These are phyloP conservation scores for Aureobasidium leucospermi DNA, from an alignment of 2,329 filamentous ascomycete species.

Conservation along the genomic window DNA sequence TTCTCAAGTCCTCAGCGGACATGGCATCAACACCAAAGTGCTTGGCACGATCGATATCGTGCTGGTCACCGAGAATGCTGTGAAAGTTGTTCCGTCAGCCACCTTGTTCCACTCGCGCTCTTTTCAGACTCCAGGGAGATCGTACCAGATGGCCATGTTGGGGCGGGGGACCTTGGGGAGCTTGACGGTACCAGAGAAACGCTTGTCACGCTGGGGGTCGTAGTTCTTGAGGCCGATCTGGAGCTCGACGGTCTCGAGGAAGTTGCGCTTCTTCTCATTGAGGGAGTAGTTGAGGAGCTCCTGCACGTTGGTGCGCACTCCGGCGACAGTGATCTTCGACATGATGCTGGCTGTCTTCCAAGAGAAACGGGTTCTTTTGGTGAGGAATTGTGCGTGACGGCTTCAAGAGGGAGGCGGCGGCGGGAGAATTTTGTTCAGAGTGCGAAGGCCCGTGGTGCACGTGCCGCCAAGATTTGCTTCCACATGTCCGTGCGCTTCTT, in stretches of 20 bases:
- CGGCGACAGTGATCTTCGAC: slow-evolving; percentile 80
- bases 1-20: slow-evolving; percentile 98
- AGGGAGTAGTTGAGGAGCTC: slow-evolving; percentile 84
- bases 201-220: slow-evolving; percentile 98
- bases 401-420: background rate
- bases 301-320: slow-evolving; percentile 91
- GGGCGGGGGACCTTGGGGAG: slow-evolving; percentile 87
- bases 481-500: background rate
- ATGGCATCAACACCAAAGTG: slow-evolving; percentile 98
- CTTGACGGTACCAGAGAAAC: slow-evolving; percentile 99
- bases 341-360: slow-evolving; percentile 46
- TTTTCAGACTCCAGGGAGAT: slow-evolving; percentile 15
- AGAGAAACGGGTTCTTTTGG: slow-evolving; percentile 35
- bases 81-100: slow-evolving; percentile 24
- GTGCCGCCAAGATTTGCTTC: background rate
- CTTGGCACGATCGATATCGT: slow-evolving; percentile 99
- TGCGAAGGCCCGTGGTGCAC: background rate
- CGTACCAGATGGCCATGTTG: slow-evolving; percentile 76
- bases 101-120: slow-evolving; percentile 4
- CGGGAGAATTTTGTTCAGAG: background rate
- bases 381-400: slow-evolving; percentile 15
- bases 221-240: slow-evolving; percentile 98
- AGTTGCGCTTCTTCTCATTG: slow-evolving; percentile 36
- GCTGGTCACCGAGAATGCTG: slow-evolving; percentile 81
- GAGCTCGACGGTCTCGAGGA: slow-evolving; percentile 42